These are phyloP conservation scores for Cordyceps fumosorosea DNA, from an alignment of 2,329 filamentous ascomycete species.

Conservation along the genomic window DNA sequence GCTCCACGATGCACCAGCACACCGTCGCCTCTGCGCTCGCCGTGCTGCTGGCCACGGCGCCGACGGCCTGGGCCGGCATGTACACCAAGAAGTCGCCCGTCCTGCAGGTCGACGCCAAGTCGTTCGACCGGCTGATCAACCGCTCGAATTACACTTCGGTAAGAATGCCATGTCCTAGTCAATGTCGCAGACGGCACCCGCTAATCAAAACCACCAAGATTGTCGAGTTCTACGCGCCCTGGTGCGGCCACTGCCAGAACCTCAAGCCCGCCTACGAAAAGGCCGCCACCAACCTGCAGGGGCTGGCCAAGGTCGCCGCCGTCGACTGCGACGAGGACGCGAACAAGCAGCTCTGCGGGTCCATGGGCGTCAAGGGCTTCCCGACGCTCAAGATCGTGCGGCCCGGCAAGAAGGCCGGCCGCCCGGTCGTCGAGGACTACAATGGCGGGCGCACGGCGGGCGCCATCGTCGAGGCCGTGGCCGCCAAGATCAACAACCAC, in stretches of 20 bases:
- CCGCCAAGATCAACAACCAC: conserved; percentile 85
- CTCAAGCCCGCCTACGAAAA: conserved; percentile 95
- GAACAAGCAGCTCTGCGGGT: conserved; percentile 82
- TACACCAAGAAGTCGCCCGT: conserved; percentile 87
- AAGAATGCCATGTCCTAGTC: conserved; percentile 27
- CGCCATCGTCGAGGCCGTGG: conserved; percentile 77
- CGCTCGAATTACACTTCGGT: conserved; percentile 90
- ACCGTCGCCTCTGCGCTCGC: conserved; percentile 22
- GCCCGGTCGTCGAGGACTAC: conserved; percentile 85
- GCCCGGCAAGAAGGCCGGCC: conserved; percentile 69
- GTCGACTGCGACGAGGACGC: conserved; percentile 89
- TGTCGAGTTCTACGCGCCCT: conserved; percentile 89
- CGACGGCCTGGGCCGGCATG: conserved; percentile 61
- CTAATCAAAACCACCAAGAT: conserved; percentile 30
- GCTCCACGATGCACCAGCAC: conserved; percentile 11
- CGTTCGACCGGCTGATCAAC: conserved; percentile 75
- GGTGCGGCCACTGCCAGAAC: conserved; percentile 96
- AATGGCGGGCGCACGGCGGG: conserved; percentile 77
- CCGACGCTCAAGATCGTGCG: conserved; percentile 91
- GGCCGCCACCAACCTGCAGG: conserved; percentile 80
- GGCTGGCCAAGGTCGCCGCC: conserved; percentile 88
- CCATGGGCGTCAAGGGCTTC: conserved; percentile 87
- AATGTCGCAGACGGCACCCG: too few relatives aligned
- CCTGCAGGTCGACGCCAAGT: conserved; percentile 70
- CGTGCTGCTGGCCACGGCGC: conserved; percentile 59